These are phyloP conservation scores for Ceratobasidium theobromae DNA, from an alignment of 1,284 basidiomycete species.

Conservation along the genomic window DNA sequence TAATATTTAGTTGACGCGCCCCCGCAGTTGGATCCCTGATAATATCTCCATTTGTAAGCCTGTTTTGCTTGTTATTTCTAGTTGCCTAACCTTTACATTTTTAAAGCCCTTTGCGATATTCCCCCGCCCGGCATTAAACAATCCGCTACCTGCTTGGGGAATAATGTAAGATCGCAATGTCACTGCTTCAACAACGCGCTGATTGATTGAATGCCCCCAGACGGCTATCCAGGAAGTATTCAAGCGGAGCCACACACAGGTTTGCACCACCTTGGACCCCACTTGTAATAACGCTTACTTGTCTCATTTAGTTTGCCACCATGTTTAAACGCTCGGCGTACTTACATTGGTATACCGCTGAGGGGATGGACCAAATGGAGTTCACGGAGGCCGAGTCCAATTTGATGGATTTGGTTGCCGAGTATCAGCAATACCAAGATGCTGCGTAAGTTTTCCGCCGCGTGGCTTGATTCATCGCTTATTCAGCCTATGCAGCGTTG, in stretches of 20 bases:
- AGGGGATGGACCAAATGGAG: slow-evolving; percentile 92
- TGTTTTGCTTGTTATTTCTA: not conserved
- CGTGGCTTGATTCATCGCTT: slow-evolving; percentile 17
- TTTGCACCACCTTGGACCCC: slow-evolving; percentile 40
- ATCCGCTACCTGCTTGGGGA: slow-evolving; percentile 72
- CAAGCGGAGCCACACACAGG: slow-evolving; percentile 71
- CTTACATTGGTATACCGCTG: slow-evolving; percentile 89
- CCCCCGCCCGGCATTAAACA: slow-evolving; percentile 78
- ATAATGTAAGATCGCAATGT: slow-evolving; percentile 52
- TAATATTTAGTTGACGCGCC: slow-evolving; percentile 10
- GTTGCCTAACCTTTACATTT: slow-evolving; percentile 6
- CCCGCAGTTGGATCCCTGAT: slow-evolving; percentile 76
- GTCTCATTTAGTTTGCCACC: slow-evolving; percentile 59
- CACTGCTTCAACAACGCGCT: not conserved
- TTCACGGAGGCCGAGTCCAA: slow-evolving; percentile 90
- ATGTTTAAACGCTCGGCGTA: slow-evolving; percentile 87
- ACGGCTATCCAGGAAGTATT: slow-evolving; percentile 90
- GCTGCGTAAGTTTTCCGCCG: slow-evolving; percentile 46
- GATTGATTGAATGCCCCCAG: slow-evolving; percentile 33
- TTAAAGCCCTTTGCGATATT: slow-evolving; percentile 71
- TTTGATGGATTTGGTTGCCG: slow-evolving; percentile 65
- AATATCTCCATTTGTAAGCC: slow-evolving; percentile 65
- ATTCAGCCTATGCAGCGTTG: slow-evolving; percentile 25
- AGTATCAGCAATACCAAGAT: slow-evolving; percentile 30
- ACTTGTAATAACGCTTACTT: not conserved